Percentiles rank a stretch among this genome's conserved stretches.
phyloP scores from a whole-genome alignment of 352 stramenopile species.

The Globisporangium irregulare region DNA sequence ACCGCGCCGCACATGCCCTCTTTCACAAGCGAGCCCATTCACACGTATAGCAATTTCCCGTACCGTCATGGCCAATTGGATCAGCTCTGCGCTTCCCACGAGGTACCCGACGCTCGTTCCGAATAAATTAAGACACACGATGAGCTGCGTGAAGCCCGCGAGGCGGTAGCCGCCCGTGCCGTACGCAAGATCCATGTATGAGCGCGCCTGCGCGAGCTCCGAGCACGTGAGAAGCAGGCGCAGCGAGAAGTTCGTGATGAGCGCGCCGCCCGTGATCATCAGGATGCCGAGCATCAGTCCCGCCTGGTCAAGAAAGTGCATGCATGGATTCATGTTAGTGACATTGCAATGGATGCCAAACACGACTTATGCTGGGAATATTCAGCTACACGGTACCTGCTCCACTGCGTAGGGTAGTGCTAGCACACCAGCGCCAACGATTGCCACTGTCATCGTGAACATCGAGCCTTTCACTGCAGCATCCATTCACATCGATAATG shows the following conservation, averaged over 20 bases:
- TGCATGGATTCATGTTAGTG: background rate
- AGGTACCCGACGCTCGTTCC: slow-evolving; percentile 84
- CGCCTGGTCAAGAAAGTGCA: slow-evolving; percentile 16
- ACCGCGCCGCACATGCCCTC: background rate
- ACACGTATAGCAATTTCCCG: background rate
- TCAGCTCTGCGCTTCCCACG: slow-evolving; percentile 74
- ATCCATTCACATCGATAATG: background rate
- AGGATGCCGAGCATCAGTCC: slow-evolving; percentile 69
- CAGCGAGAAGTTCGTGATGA: slow-evolving; percentile 83
- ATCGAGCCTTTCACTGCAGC: slow-evolving; percentile 84
- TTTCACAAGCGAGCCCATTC: background rate
- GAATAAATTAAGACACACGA: slow-evolving; percentile 88
- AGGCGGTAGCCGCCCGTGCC: slow-evolving; percentile 62
- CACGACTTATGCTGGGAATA: too few species aligned
- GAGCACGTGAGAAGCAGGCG: slow-evolving; percentile 76
- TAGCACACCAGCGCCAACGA: slow-evolving; percentile 80
- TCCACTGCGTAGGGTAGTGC: slow-evolving; percentile 79
- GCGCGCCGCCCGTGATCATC: slow-evolving; percentile 61
- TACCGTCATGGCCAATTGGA: slow-evolving; percentile 64
- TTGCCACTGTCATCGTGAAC: slow-evolving; percentile 89
- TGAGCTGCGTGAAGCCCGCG: slow-evolving; percentile 66
- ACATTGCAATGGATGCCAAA: too few species aligned
- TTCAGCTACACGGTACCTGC: slow-evolving; percentile 25
- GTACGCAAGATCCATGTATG: slow-evolving; percentile 81
- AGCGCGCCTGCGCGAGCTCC: slow-evolving; percentile 65